Base-by-base conservation (phyloP, 1,139 yeast genomes). In the Yamadazyma kanchanaburiensis region DNA sequence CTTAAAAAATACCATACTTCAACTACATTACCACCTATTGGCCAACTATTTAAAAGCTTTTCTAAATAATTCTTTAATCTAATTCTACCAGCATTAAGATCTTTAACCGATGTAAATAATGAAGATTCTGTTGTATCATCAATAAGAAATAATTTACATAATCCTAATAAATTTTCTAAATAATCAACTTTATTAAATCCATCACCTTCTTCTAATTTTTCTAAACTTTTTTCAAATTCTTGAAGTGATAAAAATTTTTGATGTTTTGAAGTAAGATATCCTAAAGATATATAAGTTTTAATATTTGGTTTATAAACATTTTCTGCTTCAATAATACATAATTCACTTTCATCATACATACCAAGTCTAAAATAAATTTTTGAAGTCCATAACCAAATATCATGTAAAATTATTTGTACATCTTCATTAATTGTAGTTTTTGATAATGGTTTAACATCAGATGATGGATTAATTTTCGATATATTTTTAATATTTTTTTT, bases 1-100 rank as follows among this genome's bases (percentile, higher is more conserved):
- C 88, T 75, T 39, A 86, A 64, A 36, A 74, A 70, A 70, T 77
- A 80, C 87, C 94, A 84, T 10, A 82, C 70, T 51, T 86, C 95
- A 2, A 85, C 63, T 19, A 67, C 64, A 45, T 73, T 72, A 38
- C 70, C 59, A 2, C 86, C 94, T 24, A 40, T 64, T 45, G 49
- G 80, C 74, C 54, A 80, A 53, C 64, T 54, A 33, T 55, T 52
- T 8, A 59, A 40, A 34, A 45, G 55, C n/a, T 64, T 56, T 44
- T 84, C 91, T 33, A 87, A 61, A 31, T 77, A 57, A 32, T 76
- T 70, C 50, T 79, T 76, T 38, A 81, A 60, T 32, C 94, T 64
- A 4, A 86, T 78, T 9, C 73, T 53, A 0, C 85, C 91, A 4
- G 89, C 80, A 28, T 70, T 62, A 43, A 64, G 64, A 45, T 84